Evolutionary conservation across 495 filamentous ascomycete genomes (phyloP).

Genomic region (Tirmania nivea): DNA sequence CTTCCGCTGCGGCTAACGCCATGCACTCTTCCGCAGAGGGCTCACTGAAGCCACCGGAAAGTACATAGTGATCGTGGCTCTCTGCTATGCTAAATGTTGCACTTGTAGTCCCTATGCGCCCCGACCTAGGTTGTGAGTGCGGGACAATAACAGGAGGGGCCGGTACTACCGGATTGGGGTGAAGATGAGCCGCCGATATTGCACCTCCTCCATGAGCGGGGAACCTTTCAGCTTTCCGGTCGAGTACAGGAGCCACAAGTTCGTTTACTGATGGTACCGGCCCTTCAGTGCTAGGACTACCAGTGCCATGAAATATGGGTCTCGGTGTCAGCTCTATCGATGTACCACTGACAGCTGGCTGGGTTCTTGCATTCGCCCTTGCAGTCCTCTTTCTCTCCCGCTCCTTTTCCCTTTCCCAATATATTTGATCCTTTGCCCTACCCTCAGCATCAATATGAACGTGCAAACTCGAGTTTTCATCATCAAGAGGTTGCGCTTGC

Average conservation of each 20-base stretch:
- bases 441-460: not conserved
- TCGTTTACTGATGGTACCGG: not conserved
- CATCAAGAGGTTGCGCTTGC: not conserved
- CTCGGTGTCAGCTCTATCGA: not conserved
- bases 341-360: not conserved
- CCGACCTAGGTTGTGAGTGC: not conserved
- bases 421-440: not conserved
- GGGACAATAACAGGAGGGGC: not conserved
- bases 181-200: not conserved
- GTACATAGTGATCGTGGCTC: not conserved
- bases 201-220: not conserved
- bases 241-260: not conserved
- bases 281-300: not conserved
- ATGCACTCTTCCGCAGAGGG: not conserved
- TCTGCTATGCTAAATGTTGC: not conserved
- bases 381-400: not conserved
- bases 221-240: not conserved
- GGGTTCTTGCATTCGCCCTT: not conserved
- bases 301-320: not conserved
- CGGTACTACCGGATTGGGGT: not conserved
- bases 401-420: not conserved
- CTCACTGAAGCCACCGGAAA: too few species aligned
- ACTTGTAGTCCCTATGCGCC: not conserved
- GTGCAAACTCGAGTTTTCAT: not conserved
- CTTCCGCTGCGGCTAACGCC: not conserved